A percentile compares a stretch with the other conserved stretches of the same genome.
Conservation (phyloP, 768 basidiomycete genomes). For the Suillus bovinus region DNA sequence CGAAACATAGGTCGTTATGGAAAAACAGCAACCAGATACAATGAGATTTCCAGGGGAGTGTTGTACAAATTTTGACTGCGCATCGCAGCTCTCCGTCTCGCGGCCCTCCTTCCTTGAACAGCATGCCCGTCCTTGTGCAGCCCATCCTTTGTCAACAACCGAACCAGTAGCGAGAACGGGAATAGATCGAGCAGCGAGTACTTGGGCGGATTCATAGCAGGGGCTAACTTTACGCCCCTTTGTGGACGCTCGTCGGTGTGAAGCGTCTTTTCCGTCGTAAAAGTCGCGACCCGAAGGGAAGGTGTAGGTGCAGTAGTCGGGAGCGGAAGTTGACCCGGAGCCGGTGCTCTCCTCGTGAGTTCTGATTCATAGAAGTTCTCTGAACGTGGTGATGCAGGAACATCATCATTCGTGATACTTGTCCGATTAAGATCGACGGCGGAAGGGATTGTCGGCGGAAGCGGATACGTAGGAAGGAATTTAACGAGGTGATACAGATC, state of each 20-base stretch:
- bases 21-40: constrained; percentile 54
- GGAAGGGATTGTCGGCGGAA: constrained; percentile 52
- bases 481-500: constrained; percentile 72
- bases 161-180: constrained; percentile 64
- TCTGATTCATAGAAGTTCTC: constrained; percentile 7
- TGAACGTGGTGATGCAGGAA: constrained; percentile 13
- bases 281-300: constrained; percentile 13
- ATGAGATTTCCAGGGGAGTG: constrained; percentile 65
- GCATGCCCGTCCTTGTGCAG: constrained; percentile 24
- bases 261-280: constrained; percentile 15
- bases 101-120: constrained; percentile 64
- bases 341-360: constrained; percentile 11
- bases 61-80: constrained; percentile 51
- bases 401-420: not conserved
- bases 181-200: constrained; percentile 65
- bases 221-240: constrained; percentile 35
- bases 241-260: constrained; percentile 8
- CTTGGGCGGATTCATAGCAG: constrained; percentile 57
- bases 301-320: constrained; percentile 26
- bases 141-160: constrained; percentile 46
- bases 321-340: constrained; percentile 29
- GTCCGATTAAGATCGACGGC: constrained; percentile 27
- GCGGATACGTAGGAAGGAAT: constrained; percentile 65
- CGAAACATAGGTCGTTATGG: not conserved
- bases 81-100: constrained; percentile 52